phyloP scores from a whole-genome alignment of 2,329 filamentous ascomycete genomes.

The Aspergillus bombycis region DNA sequence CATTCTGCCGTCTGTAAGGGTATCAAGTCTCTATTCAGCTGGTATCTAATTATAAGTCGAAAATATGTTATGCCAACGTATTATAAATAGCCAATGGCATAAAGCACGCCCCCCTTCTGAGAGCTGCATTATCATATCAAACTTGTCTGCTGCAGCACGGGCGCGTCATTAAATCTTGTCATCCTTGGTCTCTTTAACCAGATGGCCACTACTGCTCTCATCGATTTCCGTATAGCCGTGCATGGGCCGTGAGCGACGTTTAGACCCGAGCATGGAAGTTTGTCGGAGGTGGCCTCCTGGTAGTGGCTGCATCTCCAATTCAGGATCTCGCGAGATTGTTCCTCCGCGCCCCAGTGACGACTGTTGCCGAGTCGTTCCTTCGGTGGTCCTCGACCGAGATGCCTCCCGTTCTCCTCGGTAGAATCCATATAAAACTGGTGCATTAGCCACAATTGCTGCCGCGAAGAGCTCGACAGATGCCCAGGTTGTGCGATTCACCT shows the following conservation, averaged over 20 bases:
- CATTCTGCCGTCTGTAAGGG: not conserved
- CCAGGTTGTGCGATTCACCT: slow-evolving; percentile 10
- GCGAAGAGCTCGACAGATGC: slow-evolving; percentile 4
- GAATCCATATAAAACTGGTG: slow-evolving; percentile 8
- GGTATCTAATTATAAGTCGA: not conserved
- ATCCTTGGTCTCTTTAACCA: not conserved
- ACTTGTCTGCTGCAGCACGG: not conserved
- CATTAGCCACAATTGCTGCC: slow-evolving; percentile 1
- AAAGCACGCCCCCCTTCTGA: no score
- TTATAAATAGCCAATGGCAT: not conserved
- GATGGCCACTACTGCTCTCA: not conserved
- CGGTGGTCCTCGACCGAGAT: slow-evolving; percentile 6
- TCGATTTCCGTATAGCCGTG: slow-evolving; percentile 3
- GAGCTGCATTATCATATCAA: no score
- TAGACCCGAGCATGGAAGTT: slow-evolving; percentile 1
- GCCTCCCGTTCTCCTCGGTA: slow-evolving; percentile 2
- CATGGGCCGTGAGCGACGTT: slow-evolving; percentile 3
- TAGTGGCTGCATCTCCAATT: slow-evolving; percentile 2
- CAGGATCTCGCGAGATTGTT: not conserved
- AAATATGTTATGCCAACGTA: not conserved
- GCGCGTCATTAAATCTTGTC: not conserved
- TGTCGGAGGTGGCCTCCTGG: slow-evolving; percentile 2
- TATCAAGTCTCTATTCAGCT: not conserved
- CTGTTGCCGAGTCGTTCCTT: not conserved
- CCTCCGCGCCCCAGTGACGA: not conserved